These are phyloP conservation scores for Cadophora sp. DNA, from an alignment of 2,329 filamentous ascomycete species.

Conservation along the genomic window DNA sequence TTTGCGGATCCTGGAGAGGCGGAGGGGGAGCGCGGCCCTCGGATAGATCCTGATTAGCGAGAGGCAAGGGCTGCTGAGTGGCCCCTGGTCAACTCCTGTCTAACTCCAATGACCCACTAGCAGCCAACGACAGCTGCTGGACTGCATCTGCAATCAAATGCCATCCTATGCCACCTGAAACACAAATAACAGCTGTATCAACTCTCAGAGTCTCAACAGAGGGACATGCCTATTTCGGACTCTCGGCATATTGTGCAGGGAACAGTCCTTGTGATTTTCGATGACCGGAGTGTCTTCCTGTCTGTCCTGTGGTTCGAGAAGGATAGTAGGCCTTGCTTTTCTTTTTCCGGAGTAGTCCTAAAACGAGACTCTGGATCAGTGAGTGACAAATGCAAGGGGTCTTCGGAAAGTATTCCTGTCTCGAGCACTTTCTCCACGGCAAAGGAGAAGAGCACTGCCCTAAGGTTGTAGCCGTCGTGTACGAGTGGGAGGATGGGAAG, in stretches of 20 bases:
- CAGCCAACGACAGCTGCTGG: constrained; percentile 25
- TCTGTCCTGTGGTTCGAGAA: constrained; percentile 14
- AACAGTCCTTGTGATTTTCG: not conserved
- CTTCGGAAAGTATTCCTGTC: constrained; percentile 25
- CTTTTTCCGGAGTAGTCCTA: constrained; percentile 27
- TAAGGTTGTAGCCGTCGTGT: not conserved
- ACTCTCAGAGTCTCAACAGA: not conserved
- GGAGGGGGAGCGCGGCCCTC: not conserved
- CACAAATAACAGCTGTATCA: not conserved
- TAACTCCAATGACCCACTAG: constrained; percentile 20
- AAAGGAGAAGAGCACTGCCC: not conserved
- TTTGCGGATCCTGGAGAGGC: not conserved
- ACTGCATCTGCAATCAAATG: constrained; percentile 1
- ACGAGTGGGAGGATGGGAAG: not conserved
- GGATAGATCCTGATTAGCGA: constrained; percentile 27
- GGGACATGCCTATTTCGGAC: not conserved
- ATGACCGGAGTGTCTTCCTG: not conserved
- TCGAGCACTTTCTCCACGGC: constrained; percentile 21
- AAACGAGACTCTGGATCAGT: constrained; percentile 23
- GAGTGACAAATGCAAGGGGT: constrained; percentile 27
- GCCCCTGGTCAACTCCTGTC: constrained; percentile 18
- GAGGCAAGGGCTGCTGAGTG: constrained; percentile 22
- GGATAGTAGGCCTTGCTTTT: constrained; percentile 19
- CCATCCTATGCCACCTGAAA: constrained; percentile 2
- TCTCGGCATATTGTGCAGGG: not conserved